A percentile compares a stretch with the other conserved stretches of the same genome.
These are phyloP conservation scores for Thermoascus crustaceus DNA, from an alignment of 2,329 filamentous ascomycete genomes.

Conservation along the genomic window DNA sequence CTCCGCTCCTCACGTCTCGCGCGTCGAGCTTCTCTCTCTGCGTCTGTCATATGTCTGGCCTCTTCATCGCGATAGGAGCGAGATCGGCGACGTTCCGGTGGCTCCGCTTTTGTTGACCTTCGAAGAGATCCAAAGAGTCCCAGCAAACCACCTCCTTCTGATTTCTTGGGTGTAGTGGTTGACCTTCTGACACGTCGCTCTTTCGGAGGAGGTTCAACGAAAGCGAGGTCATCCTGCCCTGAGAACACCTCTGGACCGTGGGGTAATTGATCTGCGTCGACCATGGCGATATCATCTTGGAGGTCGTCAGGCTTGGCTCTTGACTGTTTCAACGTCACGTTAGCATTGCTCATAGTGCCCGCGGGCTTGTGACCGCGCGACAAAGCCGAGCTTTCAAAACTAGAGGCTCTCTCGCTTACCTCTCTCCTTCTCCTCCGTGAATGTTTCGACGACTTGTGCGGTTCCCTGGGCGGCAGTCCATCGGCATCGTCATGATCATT, in stretches of 20 bases:
- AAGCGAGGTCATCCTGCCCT: constrained; percentile 44
- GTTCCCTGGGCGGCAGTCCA: constrained; percentile 23
- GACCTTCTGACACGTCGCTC: constrained; percentile 52
- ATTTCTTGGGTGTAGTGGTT: constrained; percentile 55
- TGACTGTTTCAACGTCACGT: constrained; percentile 14
- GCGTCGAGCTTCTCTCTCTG: constrained; percentile 28
- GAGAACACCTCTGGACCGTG: constrained; percentile 37
- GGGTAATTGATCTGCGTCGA: constrained; percentile 42
- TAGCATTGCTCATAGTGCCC: constrained; percentile 8
- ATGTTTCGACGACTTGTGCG: constrained; percentile 23
- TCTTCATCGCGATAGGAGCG: constrained; percentile 31
- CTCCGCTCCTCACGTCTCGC: constrained; percentile 28
- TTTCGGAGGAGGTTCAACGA: constrained; percentile 41
- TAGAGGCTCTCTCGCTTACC: too few relatives aligned
- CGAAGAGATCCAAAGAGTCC: constrained; percentile 52
- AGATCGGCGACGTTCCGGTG: constrained; percentile 29
- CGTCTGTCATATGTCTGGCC: constrained; percentile 23
- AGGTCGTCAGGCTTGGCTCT: constrained; percentile 24
- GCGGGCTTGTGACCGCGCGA: neutral
- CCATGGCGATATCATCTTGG: constrained; percentile 47
- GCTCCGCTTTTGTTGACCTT: constrained; percentile 24
- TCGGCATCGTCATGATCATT: constrained; percentile 40
- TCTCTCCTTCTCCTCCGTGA: constrained; percentile 30
- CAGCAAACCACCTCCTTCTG: constrained; percentile 47
- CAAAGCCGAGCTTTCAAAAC: constrained; percentile 1